A percentile compares a stretch with the other conserved stretches of the same genome.
Conservation (phyloP, 306 rosid species). For the Citrullus amarus region DNA sequence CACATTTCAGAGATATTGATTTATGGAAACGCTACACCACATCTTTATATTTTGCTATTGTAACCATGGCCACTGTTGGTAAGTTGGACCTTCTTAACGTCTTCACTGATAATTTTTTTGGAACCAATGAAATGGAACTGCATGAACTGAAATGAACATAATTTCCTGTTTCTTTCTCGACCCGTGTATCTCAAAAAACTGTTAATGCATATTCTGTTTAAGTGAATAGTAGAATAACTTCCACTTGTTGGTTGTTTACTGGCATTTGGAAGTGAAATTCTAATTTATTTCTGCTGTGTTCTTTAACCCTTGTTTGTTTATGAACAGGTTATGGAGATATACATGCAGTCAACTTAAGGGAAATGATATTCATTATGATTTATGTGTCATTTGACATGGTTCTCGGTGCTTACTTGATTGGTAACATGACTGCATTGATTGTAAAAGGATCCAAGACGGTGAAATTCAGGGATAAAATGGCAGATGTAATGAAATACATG, state of each 20-base stretch:
- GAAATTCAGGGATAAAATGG: conserved; percentile 83
- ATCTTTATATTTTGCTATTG: conserved; percentile 83
- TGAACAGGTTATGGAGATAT: conserved; percentile 89
- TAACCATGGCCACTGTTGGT: conserved; percentile 98
- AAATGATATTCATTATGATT: conserved; percentile 90
- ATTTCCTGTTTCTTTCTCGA: neutral
- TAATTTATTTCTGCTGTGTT: neutral
- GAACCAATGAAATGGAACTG: neutral
- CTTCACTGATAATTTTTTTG: neutral
- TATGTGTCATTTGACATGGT: conserved; percentile 90
- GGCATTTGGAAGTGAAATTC: neutral
- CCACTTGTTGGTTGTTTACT: neutral
- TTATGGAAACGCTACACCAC: conserved; percentile 79
- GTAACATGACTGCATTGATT: conserved; percentile 97
- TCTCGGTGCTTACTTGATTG: conserved; percentile 95
- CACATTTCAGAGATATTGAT: conserved; percentile 80
- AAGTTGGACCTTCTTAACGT: conserved; percentile 6
- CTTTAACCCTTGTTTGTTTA: neutral
- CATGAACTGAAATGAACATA: neutral
- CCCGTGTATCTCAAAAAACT: neutral
- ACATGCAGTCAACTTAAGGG: conserved; percentile 94
- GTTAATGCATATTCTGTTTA: neutral
- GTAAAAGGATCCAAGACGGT: conserved; percentile 99
- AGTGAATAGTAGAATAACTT: neutral
- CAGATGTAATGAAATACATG: conserved; percentile 78